Evolutionary conservation across 768 basidiomycete genomes (phyloP), one percentile per base, ranked within the genome.

Genomic region (Mycena amicta): DNA sequence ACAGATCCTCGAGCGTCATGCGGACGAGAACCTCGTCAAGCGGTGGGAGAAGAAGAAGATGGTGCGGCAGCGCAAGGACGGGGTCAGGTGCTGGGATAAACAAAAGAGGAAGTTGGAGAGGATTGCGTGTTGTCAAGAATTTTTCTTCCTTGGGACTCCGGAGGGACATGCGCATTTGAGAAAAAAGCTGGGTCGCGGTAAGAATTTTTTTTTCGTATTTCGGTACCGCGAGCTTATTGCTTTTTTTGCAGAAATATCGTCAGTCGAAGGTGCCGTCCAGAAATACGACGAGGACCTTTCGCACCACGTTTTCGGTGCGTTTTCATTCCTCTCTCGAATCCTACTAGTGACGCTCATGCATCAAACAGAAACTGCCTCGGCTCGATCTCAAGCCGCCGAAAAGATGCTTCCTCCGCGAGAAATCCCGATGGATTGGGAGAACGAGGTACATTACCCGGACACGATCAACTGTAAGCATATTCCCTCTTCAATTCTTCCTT

Each of bases 31-130:
- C 23, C 18, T 51, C 41, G 54, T 52, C 25, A 4, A 5, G 37
- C 25, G 50, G 2, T 60, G 59, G 59, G 22, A 23, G 16, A 1
- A 25, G 4, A 47, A 37, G 50, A 25, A 39, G 43, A 5, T 20
- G 26, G 75, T 75, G 59, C 25, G 22, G 31, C 52, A 60, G 28
- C 41, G 20, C 20, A 6, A 25, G n/a, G 59, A 26, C 18, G 59
- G 54, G 26, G 25, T 50, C 5, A 16, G 29, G 8, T 60, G 59
- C 43, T 60, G 59, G 59, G 25, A 29, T 12, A 23, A 41, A 20
- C 52, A 54, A 50, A 52, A 51, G 45, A 18, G 33, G n/a, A 51
- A 37, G 3, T 26, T 60, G 33, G 59, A 60, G 23, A 50, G 59
- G 8, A 52, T 55, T 39, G 40, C 25, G 13, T 55, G 59, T 22